Conservation (phyloP, 495 filamentous ascomycete species). For the Neohortaea acidophila region DNA sequence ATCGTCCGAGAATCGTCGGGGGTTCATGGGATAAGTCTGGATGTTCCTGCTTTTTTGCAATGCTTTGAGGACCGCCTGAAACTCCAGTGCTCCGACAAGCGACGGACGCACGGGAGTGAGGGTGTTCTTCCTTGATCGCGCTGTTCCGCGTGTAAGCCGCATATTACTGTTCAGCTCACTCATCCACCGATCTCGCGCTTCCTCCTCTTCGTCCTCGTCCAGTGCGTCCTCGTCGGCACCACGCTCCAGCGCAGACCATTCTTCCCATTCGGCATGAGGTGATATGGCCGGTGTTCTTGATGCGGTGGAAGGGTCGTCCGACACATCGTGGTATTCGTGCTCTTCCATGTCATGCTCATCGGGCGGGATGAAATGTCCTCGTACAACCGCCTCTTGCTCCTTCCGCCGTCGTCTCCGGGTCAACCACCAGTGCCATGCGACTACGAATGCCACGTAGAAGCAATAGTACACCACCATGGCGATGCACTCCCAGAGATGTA, state of each 20-base stretch:
- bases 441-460: conserved; percentile 80
- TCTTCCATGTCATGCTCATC: conserved; percentile 54
- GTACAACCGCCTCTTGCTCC: conserved; percentile 50
- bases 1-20: conserved; percentile 59
- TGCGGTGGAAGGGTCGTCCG: conserved; percentile 39
- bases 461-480: conserved; percentile 84
- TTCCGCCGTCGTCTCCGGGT: conserved; percentile 42
- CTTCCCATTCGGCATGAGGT: conserved; percentile 39
- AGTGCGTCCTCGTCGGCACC: conserved; percentile 27
- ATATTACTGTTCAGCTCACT: conserved; percentile 83
- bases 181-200: conserved; percentile 53
- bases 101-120: conserved; percentile 78
- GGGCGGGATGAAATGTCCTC: conserved; percentile 55
- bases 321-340: conserved; percentile 53
- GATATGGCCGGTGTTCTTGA: conserved; percentile 36
- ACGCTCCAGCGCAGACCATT: conserved; percentile 60
- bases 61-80: conserved; percentile 71
- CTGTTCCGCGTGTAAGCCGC: conserved; percentile 50
- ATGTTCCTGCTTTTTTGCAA: conserved; percentile 65
- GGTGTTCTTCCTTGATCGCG: conserved; percentile 52
- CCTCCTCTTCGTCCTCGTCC: conserved; percentile 52
- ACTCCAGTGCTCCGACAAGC: conserved; percentile 85
- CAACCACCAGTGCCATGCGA: conserved; percentile 83
- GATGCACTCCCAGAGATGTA: conserved; percentile 77
- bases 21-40: conserved; percentile 48